phyloP scores from a whole-genome alignment of 805 yeast genomes.

The Cyberlindnera americana region DNA sequence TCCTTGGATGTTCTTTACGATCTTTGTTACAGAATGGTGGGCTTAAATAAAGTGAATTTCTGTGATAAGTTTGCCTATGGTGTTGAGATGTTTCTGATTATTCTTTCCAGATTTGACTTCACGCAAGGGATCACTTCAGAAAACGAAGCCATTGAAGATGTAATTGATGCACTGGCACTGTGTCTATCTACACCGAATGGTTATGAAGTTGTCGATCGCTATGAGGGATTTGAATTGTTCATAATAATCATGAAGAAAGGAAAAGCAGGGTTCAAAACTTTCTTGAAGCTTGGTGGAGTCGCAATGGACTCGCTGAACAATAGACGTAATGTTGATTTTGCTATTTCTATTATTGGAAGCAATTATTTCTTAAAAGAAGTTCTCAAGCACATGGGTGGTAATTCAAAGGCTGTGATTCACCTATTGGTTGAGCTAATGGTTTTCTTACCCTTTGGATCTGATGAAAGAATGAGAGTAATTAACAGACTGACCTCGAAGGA shows the following conservation, averaged over 20 bases:
- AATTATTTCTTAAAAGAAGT: conserved; percentile 16
- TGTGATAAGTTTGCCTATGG: conserved; percentile 8
- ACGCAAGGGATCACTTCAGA: conserved; percentile 1
- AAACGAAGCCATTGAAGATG: conserved; percentile 10
- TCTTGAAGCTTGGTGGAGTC: conserved; percentile 12
- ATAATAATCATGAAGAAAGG: conserved; percentile 10
- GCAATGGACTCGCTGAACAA: conserved; percentile 16
- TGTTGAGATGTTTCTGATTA: conserved; percentile 13
- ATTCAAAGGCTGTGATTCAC: conserved; percentile 11
- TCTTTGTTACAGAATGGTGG: conserved; percentile 10
- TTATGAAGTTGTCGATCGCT: conserved; percentile 10
- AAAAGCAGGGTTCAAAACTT: conserved; percentile 11
- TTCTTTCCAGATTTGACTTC: conserved; percentile 3
- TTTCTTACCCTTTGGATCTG: conserved; percentile 21
- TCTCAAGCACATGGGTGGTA: conserved; percentile 11
- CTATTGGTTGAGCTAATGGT: conserved; percentile 15
- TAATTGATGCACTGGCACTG: conserved; percentile 14
- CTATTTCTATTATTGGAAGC: conserved; percentile 10
- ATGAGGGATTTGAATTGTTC: conserved; percentile 22
- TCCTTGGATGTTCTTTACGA: not conserved
- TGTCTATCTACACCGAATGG: conserved; percentile 10
- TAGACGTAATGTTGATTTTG: conserved; percentile 11
- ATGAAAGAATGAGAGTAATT: conserved; percentile 24
- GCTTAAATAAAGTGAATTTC: conserved; percentile 3
- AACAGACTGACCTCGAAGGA: conserved; percentile 18